Percentiles rank a stretch among this genome's conserved stretches.
Conservation (phyloP, 2,329 filamentous ascomycete genomes). For the Coniochaeta prunicola region DNA sequence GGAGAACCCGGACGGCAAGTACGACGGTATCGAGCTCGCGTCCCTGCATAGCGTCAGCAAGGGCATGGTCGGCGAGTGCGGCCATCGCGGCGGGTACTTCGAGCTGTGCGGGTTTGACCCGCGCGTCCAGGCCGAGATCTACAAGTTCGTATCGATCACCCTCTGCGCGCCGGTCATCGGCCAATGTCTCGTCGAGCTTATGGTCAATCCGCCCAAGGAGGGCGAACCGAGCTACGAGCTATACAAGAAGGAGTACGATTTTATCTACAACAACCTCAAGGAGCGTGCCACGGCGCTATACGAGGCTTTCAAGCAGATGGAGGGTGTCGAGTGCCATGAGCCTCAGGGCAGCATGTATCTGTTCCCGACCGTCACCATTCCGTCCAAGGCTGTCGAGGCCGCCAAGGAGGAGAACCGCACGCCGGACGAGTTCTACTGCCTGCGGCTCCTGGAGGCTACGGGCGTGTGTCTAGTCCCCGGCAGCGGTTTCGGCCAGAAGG, state of each 20-base stretch:
- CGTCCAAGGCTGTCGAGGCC: constrained; percentile 67
- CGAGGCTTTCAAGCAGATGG: constrained; percentile 88
- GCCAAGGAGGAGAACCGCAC: constrained; percentile 66
- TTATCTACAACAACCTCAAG: constrained; percentile 71
- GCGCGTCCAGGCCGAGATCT: constrained; percentile 84
- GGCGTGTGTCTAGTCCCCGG: constrained; percentile 93
- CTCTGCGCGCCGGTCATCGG: constrained; percentile 92
- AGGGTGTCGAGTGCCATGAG: constrained; percentile 83
- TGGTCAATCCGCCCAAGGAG: constrained; percentile 87
- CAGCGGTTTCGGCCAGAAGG: constrained; percentile 88
- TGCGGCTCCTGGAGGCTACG: constrained; percentile 84
- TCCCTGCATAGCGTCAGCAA: constrained; percentile 93
- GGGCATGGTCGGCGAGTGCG: constrained; percentile 98
- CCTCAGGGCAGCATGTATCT: constrained; percentile 98
- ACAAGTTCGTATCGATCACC: constrained; percentile 97
- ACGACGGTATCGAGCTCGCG: constrained; percentile 79
- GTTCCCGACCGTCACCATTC: constrained; percentile 85
- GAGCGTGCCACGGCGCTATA: constrained; percentile 79
- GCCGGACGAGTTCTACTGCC: constrained; percentile 90
- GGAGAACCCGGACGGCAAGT: constrained; percentile 59
- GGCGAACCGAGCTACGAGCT: constrained; percentile 79
- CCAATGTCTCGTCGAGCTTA: constrained; percentile 93
- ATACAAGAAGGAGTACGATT: constrained; percentile 79
- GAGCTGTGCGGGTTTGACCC: constrained; percentile 86
- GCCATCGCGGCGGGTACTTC: constrained; percentile 95